Conservation (phyloP, 164 flowering plant species). For the Nelumbo lutea region DNA sequence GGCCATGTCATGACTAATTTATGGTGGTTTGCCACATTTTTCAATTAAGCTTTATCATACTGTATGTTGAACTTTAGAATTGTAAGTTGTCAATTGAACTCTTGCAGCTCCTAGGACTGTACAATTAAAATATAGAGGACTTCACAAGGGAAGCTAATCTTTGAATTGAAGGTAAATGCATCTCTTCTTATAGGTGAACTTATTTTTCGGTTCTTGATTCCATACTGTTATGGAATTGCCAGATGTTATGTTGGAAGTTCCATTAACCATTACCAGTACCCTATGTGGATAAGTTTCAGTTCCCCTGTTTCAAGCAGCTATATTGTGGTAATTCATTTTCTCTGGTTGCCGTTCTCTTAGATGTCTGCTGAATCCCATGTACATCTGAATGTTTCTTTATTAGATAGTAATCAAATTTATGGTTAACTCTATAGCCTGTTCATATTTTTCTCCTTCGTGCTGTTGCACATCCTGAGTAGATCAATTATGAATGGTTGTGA, state of each 20-base stretch:
- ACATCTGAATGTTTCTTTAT: not conserved
- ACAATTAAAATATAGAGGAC: slow-evolving; percentile 96
- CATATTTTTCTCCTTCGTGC: too few relatives aligned
- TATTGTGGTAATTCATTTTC: not conserved
- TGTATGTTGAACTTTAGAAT: not conserved
- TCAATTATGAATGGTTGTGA: too few relatives aligned
- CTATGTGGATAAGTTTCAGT: too few relatives aligned
- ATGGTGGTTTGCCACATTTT: not conserved
- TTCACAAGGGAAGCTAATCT: slow-evolving; percentile 81
- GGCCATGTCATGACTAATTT: not conserved
- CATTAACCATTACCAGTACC: too few relatives aligned
- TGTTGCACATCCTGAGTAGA: too few relatives aligned
- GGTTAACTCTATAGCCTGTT: too few relatives aligned
- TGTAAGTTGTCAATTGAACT: slow-evolving; percentile 6
- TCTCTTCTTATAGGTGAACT: too few relatives aligned
- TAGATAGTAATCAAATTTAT: too few relatives aligned
- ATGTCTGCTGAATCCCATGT: not conserved
- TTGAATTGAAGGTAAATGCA: slow-evolving; percentile 72
- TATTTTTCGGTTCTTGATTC: slow-evolving; percentile 1
- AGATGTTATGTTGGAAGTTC: not conserved
- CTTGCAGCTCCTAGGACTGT: slow-evolving; percentile 84
- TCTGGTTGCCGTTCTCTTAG: not conserved
- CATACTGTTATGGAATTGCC: not conserved
- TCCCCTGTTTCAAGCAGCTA: not conserved
- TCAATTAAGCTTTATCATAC: not conserved